phyloP scores from a whole-genome alignment of 1,284 basidiomycete genomes.

The Papiliotrema laurentii region DNA sequence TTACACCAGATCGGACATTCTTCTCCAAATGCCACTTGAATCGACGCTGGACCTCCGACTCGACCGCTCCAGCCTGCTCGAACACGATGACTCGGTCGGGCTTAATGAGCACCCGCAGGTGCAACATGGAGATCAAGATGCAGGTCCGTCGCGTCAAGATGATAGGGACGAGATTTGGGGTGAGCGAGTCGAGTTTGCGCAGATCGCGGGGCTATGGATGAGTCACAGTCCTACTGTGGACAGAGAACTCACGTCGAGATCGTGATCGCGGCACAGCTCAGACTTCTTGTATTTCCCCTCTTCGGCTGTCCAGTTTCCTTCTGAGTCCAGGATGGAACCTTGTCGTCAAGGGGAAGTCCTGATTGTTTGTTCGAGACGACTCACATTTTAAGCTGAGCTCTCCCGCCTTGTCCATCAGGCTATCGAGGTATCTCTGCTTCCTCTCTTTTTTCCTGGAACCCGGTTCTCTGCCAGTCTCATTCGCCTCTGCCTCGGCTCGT shows the following conservation, averaged over 20 bases:
- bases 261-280: conserved; percentile 81
- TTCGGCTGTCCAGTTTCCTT: conserved; percentile 83
- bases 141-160: conserved; percentile 85
- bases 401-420: conserved; percentile 47
- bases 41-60: conserved; percentile 75
- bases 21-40: conserved; percentile 87
- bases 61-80: conserved; percentile 79
- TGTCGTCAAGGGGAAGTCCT: conserved; percentile 1
- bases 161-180: conserved; percentile 90
- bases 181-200: conserved; percentile 90
- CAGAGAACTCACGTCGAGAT: conserved; percentile 65
- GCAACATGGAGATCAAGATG: conserved; percentile 88
- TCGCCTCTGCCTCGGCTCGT: conserved; percentile 2
- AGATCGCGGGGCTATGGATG: conserved; percentile 80
- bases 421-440: conserved; percentile 31
- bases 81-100: conserved; percentile 88
- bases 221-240: neutral
- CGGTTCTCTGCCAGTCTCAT: too few relatives aligned
- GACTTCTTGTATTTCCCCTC: conserved; percentile 86
- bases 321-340: conserved; percentile 82
- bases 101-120: conserved; percentile 91
- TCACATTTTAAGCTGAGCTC: conserved; percentile 44
- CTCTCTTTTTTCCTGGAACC: conserved; percentile 1
- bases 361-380: conserved; percentile 8
- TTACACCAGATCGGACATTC: conserved; percentile 37